Base-by-base conservation (phyloP, 2,329 filamentous ascomycete genomes). In the Zymoseptoria passerinii region DNA sequence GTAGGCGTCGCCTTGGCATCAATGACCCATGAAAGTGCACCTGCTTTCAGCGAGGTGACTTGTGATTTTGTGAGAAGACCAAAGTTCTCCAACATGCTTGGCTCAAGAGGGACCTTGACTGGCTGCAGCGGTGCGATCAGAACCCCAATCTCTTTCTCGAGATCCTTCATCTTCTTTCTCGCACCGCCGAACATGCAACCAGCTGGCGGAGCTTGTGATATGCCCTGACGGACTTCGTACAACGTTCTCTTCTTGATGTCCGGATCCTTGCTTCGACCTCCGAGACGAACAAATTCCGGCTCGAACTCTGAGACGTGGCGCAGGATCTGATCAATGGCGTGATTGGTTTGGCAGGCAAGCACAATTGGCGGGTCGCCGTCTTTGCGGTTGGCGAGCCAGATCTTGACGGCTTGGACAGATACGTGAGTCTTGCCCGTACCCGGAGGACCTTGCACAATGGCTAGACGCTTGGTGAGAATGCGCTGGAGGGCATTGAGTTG, bases 321-420 rank as follows among this genome's bases (percentile, higher is more conserved):
- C 0, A 96, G 76, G 0, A 96, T 77, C 68, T 96, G 91, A 65
- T 96, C 91, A 0, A 96, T 76, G 0, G 91, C 91, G 72, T 96
- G 90, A 59, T 96, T 96, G 0, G 91, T 96, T 66, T 96, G 90
- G 7, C 90, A 90, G 0, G 90, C 82, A 3, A 96, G 78, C 19
- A 96, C 79, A 28, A 96, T 85, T 0, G 89, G 89, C 8, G 85
- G 80, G 58, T 86, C 83, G 0, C 73, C 76, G 1, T 69, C 66
- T 1, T 71, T 69, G 67, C 83, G 79, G 55, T 87, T 89, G 1
- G 78, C 73, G 0, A 90, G 75, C 55, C 92, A 75, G 1, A 86
- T 77, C 52, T 82, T 83, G 8, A 96, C 71, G 0, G 87, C 87
- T 27, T 85, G 76, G 1, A 92, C 83, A 0, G 90, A 94, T 0